A percentile compares a stretch with the other conserved stretches of the same genome.
Evolutionary conservation across 176 grass and related monocot species (phyloP).

Genomic region (Calamus simplicifolius): DNA sequence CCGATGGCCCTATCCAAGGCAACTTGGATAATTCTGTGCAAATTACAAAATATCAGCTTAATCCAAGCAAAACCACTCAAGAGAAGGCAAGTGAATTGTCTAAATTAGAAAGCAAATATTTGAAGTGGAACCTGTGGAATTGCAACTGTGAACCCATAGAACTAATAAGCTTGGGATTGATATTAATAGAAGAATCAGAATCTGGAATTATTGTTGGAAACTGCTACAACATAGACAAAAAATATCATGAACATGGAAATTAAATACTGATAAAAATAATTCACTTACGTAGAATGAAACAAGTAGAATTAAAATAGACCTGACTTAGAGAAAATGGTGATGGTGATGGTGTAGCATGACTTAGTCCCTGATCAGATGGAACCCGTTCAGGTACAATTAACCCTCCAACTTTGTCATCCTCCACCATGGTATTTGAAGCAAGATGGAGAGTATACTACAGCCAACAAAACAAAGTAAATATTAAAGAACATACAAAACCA

Average conservation of each 20-base stretch:
- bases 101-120: too few relatives aligned
- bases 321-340: constrained; percentile 65
- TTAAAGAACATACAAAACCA: too few relatives aligned
- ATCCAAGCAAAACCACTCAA: constrained; percentile 2
- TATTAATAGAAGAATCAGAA: constrained; percentile 72
- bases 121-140: constrained; percentile 50
- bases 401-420: constrained; percentile 79
- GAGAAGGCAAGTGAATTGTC: constrained; percentile 1
- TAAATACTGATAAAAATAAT: neutral
- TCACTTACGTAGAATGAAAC: too few relatives aligned
- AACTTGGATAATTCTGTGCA: constrained; percentile 68
- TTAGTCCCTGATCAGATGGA: constrained; percentile 34
- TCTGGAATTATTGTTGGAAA: constrained; percentile 77
- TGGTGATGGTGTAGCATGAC: constrained; percentile 51
- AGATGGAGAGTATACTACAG: constrained; percentile 47
- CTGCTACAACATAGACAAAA: constrained; percentile 35
- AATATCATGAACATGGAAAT: constrained; percentile 10
- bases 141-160: constrained; percentile 68
- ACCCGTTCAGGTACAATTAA: constrained; percentile 73
- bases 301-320: constrained; percentile 21
- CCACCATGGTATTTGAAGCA: constrained; percentile 57
- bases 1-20: constrained; percentile 90
- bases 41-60: constrained; percentile 5
- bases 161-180: constrained; percentile 88
- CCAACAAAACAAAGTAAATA: constrained; percentile 25